These are phyloP conservation scores for Spergularia azorica DNA, from an alignment of 179 eudicot genomes.

Conservation along the genomic window DNA sequence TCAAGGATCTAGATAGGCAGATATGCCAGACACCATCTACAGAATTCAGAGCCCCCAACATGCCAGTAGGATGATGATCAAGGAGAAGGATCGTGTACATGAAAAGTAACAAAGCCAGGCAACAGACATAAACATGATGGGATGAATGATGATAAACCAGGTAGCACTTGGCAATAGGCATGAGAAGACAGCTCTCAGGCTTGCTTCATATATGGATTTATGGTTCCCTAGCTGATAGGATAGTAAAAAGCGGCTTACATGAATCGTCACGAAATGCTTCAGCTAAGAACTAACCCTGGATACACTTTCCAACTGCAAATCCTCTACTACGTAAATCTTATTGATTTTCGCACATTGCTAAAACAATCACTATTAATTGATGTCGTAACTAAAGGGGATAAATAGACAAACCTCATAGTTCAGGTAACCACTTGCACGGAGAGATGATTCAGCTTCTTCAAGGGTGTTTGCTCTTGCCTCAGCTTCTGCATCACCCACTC, in stretches of 20 bases:
- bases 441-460: conserved; percentile 92
- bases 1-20: neutral
- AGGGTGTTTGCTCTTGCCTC: conserved; percentile 57
- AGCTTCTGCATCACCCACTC: conserved; percentile 46
- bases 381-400: neutral
- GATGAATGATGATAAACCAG: neutral
- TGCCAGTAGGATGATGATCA: neutral
- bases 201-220: conserved; percentile 1
- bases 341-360: neutral
- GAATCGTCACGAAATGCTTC: neutral
- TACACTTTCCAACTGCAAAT: neutral
- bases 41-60: neutral
- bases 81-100: conserved; percentile 1
- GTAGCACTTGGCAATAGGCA: neutral
- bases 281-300: neutral
- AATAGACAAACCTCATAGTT: conserved; percentile 74
- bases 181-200: neutral
- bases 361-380: conserved; percentile 14
- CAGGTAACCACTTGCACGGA: conserved; percentile 80
- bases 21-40: neutral
- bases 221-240: neutral
- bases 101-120: neutral
- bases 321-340: conserved; percentile 5
- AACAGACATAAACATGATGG: neutral
- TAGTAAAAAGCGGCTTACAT: neutral